A percentile compares a stretch with the other conserved stretches of the same genome.
phyloP scores from a whole-genome alignment of 2,329 filamentous ascomycete species.

The Claviceps sp. region DNA sequence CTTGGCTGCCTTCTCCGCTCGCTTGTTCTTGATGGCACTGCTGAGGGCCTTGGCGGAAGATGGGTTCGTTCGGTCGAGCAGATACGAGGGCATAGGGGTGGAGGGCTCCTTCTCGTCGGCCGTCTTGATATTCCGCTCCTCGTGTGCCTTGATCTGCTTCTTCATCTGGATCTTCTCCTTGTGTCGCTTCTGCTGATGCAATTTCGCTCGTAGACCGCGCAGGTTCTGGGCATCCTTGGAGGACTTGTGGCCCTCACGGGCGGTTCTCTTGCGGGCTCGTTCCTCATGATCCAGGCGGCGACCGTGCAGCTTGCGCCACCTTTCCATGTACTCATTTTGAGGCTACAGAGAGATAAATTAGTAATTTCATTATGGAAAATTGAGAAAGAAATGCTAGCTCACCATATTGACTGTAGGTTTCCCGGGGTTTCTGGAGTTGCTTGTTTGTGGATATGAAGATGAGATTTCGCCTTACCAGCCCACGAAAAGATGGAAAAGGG shows the following conservation, averaged over 20 bases:
- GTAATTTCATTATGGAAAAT: neutral
- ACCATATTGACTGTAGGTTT: conserved; percentile 5
- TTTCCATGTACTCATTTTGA: conserved; percentile 70
- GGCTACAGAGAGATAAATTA: conserved; percentile 33
- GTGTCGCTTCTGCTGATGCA: conserved; percentile 84
- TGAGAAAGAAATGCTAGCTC: neutral
- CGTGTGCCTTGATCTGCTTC: conserved; percentile 86
- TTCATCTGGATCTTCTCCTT: conserved; percentile 98
- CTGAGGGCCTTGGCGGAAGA: conserved; percentile 55
- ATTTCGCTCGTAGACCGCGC: conserved; percentile 80
- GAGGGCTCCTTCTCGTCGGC: conserved; percentile 64
- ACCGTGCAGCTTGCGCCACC: conserved; percentile 46
- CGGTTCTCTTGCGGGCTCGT: conserved; percentile 70
- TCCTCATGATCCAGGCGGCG: conserved; percentile 68
- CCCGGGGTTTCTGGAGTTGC: neutral
- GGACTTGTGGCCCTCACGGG: conserved; percentile 78
- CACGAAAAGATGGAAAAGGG: conserved; percentile 5
- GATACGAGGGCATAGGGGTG: conserved; percentile 79
- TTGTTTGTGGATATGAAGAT: conserved; percentile 1
- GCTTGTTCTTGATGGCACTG: conserved; percentile 89
- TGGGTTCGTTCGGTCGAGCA: conserved; percentile 67
- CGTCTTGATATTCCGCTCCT: conserved; percentile 91
- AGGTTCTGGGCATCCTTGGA: conserved; percentile 89
- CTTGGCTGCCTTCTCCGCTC: conserved; percentile 83
- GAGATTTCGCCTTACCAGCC: conserved; percentile 7